These are phyloP conservation scores for Kalmanozyma brasiliensis DNA, from an alignment of 1,284 basidiomycete genomes.

Conservation along the genomic window DNA sequence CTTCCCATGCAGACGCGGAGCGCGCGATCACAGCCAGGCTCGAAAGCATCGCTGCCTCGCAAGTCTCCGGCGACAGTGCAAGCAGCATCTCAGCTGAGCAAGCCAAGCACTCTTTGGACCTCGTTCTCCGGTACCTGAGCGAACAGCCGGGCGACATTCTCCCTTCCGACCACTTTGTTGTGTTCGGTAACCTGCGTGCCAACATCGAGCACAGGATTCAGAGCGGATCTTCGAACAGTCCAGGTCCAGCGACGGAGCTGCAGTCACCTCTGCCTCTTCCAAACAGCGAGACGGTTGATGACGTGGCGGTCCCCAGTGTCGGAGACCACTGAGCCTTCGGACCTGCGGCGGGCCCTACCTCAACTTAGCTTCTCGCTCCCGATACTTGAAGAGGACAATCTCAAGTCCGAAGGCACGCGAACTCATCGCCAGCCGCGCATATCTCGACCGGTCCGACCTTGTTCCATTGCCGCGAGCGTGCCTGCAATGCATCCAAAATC, in stretches of 20 bases:
- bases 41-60: slow-evolving; percentile 18
- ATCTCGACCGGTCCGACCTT: too few species aligned
- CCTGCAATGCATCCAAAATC: neutral
- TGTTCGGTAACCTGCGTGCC: slow-evolving; percentile 39
- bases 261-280: slow-evolving; percentile 4
- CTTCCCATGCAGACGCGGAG: slow-evolving; percentile 12
- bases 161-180: slow-evolving; percentile 32
- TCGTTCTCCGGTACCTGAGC: slow-evolving; percentile 39
- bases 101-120: slow-evolving; percentile 35
- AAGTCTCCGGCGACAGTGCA: slow-evolving; percentile 13
- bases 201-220: slow-evolving; percentile 45
- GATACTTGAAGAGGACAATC: too few species aligned
- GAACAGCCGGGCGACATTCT: slow-evolving; percentile 45
- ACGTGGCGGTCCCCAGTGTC: neutral
- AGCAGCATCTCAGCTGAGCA: slow-evolving; percentile 37
- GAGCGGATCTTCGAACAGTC: slow-evolving; percentile 4
- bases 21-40: slow-evolving; percentile 21
- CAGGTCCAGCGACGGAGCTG: too few species aligned
- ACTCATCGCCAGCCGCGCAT: too few species aligned
- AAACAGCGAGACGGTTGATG: slow-evolving; percentile 3
- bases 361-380: neutral
- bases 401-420: too few species aligned
- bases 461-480: too few species aligned
- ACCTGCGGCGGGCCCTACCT: neutral
- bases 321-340: slow-evolving; percentile 5